A percentile compares a stretch with the other conserved stretches of the same genome.
These are phyloP conservation scores for Ophidiomyces ophidiicola DNA, from an alignment of 2,329 filamentous ascomycete species.

Conservation along the genomic window DNA sequence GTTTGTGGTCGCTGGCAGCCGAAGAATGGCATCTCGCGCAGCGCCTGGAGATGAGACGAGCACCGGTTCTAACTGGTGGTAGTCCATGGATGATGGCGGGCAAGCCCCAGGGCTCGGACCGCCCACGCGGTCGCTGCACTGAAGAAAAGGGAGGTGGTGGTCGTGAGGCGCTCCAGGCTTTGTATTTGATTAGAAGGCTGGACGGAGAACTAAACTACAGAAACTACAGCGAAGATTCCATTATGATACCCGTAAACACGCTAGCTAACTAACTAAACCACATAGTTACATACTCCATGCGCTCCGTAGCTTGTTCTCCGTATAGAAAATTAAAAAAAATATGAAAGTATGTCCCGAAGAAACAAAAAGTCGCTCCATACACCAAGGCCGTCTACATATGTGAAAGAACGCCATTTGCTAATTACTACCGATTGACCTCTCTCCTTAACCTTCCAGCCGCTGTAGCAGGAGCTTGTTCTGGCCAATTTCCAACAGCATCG, in stretches of 20 bases:
- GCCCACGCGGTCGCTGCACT: too few relatives aligned
- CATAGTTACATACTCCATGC: too few relatives aligned
- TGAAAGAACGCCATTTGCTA: not conserved
- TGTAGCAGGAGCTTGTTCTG: conserved; percentile 51
- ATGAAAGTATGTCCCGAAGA: too few relatives aligned
- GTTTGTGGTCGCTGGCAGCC: conserved; percentile 73
- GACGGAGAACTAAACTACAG: too few relatives aligned
- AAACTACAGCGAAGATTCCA: too few relatives aligned
- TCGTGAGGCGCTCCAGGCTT: too few relatives aligned
- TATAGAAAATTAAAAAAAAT: too few relatives aligned
- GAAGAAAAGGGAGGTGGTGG: too few relatives aligned
- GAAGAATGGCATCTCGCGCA: conserved; percentile 35
- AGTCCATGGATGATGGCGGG: conserved; percentile 2
- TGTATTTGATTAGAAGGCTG: too few relatives aligned
- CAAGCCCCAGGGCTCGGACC: not conserved
- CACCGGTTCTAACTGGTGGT: not conserved
- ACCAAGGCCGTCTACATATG: not conserved
- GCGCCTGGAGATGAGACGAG: conserved; percentile 18
- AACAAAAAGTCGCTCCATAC: not conserved
- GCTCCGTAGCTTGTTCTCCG: too few relatives aligned
- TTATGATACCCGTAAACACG: too few relatives aligned
- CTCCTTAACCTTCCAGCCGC: conserved; percentile 51
- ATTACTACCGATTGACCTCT: conserved; percentile 41
- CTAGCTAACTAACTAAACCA: too few relatives aligned
- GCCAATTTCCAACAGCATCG: conserved; percentile 77